Conservation (phyloP, 352 stramenopile genomes). For the Phytophthora pinifolia region DNA sequence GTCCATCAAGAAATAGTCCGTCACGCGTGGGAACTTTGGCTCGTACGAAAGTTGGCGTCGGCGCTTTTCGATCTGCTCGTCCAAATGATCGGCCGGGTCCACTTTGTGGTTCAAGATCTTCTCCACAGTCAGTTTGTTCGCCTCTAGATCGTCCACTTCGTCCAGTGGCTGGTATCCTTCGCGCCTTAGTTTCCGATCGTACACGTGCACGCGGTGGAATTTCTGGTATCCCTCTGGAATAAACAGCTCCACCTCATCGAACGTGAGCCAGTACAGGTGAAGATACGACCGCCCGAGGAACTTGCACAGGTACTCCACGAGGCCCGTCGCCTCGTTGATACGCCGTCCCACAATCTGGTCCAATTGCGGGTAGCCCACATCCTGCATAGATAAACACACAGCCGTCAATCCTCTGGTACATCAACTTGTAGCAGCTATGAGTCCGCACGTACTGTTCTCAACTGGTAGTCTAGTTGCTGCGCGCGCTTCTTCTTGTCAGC, state of each 20-base stretch:
- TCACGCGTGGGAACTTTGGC: slow-evolving; percentile 71
- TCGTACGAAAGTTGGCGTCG: slow-evolving; percentile 51
- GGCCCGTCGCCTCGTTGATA: slow-evolving; percentile 69
- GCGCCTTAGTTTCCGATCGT: slow-evolving; percentile 78
- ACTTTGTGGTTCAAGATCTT: slow-evolving; percentile 89
- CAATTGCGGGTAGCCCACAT: slow-evolving; percentile 65
- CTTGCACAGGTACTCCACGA: slow-evolving; percentile 87
- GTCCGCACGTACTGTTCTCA: slow-evolving; percentile 37
- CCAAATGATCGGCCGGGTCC: slow-evolving; percentile 75
- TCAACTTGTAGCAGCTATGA: neutral
- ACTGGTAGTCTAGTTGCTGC: slow-evolving; percentile 79
- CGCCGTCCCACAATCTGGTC: slow-evolving; percentile 86
- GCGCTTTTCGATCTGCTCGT: slow-evolving; percentile 82
- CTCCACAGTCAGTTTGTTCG: slow-evolving; percentile 86
- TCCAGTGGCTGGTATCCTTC: slow-evolving; percentile 86
- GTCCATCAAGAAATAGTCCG: slow-evolving; percentile 80
- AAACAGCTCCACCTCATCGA: slow-evolving; percentile 85
- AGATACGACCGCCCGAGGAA: slow-evolving; percentile 87
- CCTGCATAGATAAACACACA: slow-evolving; percentile 31
- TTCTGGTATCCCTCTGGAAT: slow-evolving; percentile 86
- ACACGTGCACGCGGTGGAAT: slow-evolving; percentile 80
- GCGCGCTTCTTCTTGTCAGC: slow-evolving; percentile 70
- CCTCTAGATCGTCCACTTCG: slow-evolving; percentile 86
- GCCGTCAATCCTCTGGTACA: slow-evolving; percentile 5
- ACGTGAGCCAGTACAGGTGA: slow-evolving; percentile 89